Conservation (phyloP, 2,329 filamentous ascomycete genomes). For the Scytalidium lignicola region DNA sequence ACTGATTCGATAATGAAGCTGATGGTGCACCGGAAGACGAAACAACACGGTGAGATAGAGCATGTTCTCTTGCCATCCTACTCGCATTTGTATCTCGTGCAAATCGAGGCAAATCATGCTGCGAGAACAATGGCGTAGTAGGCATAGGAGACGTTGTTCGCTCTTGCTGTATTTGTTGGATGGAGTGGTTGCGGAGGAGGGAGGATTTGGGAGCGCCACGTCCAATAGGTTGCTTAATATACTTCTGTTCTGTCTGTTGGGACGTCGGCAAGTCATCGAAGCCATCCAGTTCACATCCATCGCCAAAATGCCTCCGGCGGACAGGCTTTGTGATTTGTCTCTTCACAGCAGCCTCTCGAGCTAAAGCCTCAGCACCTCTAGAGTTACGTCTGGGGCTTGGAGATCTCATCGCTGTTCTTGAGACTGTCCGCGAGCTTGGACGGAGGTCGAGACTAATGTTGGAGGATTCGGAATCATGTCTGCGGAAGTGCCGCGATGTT, state of each 20-base stretch:
- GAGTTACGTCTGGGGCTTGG: constrained; percentile 50
- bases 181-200: constrained; percentile 49
- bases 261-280: constrained; percentile 96
- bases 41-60: constrained; percentile 54
- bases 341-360: constrained; percentile 48
- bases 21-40: constrained; percentile 43
- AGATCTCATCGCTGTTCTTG: constrained; percentile 49
- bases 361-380: constrained; percentile 34
- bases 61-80: constrained; percentile 58
- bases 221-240: constrained; percentile 70
- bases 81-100: constrained; percentile 62
- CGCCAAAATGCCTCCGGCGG: constrained; percentile 71
- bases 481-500: constrained; percentile 63
- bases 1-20: constrained; percentile 38
- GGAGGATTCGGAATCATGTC: constrained; percentile 75
- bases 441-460: constrained; percentile 51
- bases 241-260: constrained; percentile 72
- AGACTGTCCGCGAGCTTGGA: constrained; percentile 52
- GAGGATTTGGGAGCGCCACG: constrained; percentile 60
- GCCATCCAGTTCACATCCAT: constrained; percentile 84
- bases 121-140: constrained; percentile 32
- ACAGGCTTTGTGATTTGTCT: constrained; percentile 70
- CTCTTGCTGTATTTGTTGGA: constrained; percentile 50
- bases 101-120: constrained; percentile 54
- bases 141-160: constrained; percentile 53